These are phyloP conservation scores for Meredithiella fracta DNA, from an alignment of 2,329 filamentous ascomycete species.

Conservation along the genomic window DNA sequence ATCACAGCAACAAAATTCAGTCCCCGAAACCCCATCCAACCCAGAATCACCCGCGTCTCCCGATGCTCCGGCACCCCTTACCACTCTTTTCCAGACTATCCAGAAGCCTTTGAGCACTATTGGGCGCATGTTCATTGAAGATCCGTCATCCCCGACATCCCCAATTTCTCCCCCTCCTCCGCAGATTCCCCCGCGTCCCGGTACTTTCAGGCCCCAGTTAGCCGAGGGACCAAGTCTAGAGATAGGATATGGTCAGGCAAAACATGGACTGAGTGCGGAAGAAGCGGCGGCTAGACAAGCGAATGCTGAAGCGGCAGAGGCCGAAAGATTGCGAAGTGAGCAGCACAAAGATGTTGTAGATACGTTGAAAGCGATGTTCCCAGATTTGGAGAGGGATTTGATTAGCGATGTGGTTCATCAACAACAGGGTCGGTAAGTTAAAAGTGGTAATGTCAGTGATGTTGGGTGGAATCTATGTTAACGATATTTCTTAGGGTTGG, in stretches of 20 bases:
- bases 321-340: slow-evolving; percentile 60
- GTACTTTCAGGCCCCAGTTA: not conserved
- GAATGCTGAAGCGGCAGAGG: slow-evolving; percentile 76
- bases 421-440: slow-evolving; percentile 75
- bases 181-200: not conserved
- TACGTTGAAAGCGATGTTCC: slow-evolving; percentile 91
- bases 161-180: slow-evolving; percentile 13
- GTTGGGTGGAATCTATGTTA: slow-evolving; percentile 13
- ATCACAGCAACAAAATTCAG: not conserved
- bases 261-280: slow-evolving; percentile 41
- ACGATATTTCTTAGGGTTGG: slow-evolving; percentile 44
- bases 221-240: not conserved
- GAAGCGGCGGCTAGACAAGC: slow-evolving; percentile 83
- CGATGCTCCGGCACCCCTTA: slow-evolving; percentile 9
- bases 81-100: slow-evolving; percentile 60
- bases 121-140: slow-evolving; percentile 80
- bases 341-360: slow-evolving; percentile 89
- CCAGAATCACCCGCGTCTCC: not conserved
- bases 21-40: not conserved
- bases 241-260: not conserved
- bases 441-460: not conserved
- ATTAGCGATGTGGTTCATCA: slow-evolving; percentile 94
- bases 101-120: slow-evolving; percentile 83
- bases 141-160: slow-evolving; percentile 23
- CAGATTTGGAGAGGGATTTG: slow-evolving; percentile 79